Conservation (phyloP, 1,139 yeast species). For the Candida pseudocylindracea region DNA sequence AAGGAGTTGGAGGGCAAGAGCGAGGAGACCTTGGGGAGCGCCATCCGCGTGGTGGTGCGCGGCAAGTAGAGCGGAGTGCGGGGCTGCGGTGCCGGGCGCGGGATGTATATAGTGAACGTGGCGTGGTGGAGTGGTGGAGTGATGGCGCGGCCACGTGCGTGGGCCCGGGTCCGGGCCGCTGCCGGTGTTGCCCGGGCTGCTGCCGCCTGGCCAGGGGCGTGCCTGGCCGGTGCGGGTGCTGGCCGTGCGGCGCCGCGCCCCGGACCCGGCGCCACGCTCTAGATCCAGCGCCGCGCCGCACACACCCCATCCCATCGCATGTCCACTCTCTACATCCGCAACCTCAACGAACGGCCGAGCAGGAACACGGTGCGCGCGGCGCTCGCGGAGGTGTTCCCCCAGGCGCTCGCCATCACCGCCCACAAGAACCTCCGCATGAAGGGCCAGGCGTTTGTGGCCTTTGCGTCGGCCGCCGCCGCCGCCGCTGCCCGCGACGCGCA, state of each 20-base stretch:
- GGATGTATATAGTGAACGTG: too few relatives aligned
- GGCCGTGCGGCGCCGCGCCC: too few relatives aligned
- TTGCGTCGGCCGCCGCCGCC: slow-evolving; percentile 3
- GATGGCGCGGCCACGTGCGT: too few relatives aligned
- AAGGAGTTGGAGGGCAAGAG: slow-evolving; percentile 54
- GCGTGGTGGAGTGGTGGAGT: too few relatives aligned
- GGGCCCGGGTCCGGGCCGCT: not conserved
- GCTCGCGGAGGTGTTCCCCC: slow-evolving; percentile 16
- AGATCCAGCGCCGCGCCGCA: too few relatives aligned
- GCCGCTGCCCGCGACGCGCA: too few relatives aligned
- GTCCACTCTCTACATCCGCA: slow-evolving; percentile 33
- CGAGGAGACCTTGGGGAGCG: slow-evolving; percentile 41
- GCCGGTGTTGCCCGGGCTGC: too few relatives aligned
- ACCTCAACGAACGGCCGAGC: slow-evolving; percentile 50
- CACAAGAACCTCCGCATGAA: slow-evolving; percentile 39
- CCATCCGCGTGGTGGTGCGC: slow-evolving; percentile 37
- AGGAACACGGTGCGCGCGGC: slow-evolving; percentile 22
- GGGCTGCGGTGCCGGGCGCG: too few relatives aligned
- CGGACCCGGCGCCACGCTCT: too few relatives aligned
- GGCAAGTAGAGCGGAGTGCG: not conserved
- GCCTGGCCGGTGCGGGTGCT: too few relatives aligned
- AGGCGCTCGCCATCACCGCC: slow-evolving; percentile 33
- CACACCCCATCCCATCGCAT: not conserved
- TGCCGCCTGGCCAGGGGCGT: too few relatives aligned
- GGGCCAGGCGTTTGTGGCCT: slow-evolving; percentile 80